Percentiles rank a stretch among this genome's conserved stretches.
These are phyloP conservation scores for Piloderma croceum DNA, from an alignment of 768 basidiomycete species.

Conservation along the genomic window DNA sequence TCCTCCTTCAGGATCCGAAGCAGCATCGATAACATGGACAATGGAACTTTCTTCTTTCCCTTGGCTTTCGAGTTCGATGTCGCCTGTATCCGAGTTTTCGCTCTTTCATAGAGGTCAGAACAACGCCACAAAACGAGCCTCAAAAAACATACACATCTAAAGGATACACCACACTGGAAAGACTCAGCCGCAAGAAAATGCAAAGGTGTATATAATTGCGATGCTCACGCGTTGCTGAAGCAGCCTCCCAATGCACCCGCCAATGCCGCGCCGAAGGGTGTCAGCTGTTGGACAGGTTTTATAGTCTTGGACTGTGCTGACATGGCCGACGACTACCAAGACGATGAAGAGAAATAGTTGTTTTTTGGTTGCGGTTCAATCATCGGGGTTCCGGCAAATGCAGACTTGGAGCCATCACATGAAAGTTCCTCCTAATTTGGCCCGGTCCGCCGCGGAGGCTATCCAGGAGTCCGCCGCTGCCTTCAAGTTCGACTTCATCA, in stretches of 20 bases:
- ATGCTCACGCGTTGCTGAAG: slow-evolving; percentile 84
- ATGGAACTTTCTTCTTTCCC: slow-evolving; percentile 37
- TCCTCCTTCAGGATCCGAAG: slow-evolving; percentile 71
- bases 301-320: slow-evolving; percentile 51
- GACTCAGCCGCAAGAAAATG: slow-evolving; percentile 1
- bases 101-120: slow-evolving; percentile 39
- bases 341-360: too few species aligned
- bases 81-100: slow-evolving; percentile 94
- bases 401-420: too few species aligned
- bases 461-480: too few species aligned
- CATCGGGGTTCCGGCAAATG: too few species aligned
- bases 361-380: too few species aligned
- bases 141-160: slow-evolving; percentile 74
- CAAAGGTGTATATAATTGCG: too few species aligned
- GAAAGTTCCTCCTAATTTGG: too few species aligned
- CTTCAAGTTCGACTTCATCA: too few species aligned
- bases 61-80: slow-evolving; percentile 49
- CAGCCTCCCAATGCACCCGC: slow-evolving; percentile 92
- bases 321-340: too few species aligned
- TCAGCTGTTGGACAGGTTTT: slow-evolving; percentile 60
- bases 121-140: neutral
- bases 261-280: slow-evolving; percentile 83
- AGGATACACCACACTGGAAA: slow-evolving; percentile 80
- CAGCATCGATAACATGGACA: slow-evolving; percentile 60
- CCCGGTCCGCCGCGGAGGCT: too few species aligned